Base-by-base conservation (phyloP, 106 monocot genomes). In the Phalaenopsis equestris region DNA sequence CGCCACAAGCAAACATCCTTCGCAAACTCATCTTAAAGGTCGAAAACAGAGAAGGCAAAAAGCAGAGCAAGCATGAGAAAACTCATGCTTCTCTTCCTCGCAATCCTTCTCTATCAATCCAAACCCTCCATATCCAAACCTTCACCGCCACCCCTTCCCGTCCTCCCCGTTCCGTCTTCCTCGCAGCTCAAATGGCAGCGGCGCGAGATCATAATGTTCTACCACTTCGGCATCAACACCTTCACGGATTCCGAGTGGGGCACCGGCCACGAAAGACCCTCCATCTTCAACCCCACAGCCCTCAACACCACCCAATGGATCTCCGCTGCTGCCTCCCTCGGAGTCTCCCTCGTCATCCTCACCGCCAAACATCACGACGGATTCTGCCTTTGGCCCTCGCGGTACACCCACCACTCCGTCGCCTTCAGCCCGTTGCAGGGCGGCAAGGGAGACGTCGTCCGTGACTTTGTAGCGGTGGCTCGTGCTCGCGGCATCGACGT, bases 221-320 rank as follows among this genome's bases (percentile, higher is more conserved):
- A 91, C 90, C 96, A 96, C 83, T 96, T 96, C 77, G 93, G 96
- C 49, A 72, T 93, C 84, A 96, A 96, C 91, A 96, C 96, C 36
- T 96, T 96, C 93, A 96, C 96, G 0, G 78, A 91, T 79, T 83
- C 87, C 5, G 96, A 96, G 58, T 96, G 93, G 96, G 96, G 96
- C 42, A 88, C 93, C 0, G 96, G 96, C 14, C 47, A 78, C 23
- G 96, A 91, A 79, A 82, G 73, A 74, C 90, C 93, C 7, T 19
- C 80, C 4, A 4, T 87, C 24, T 96, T 96, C 88, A 16, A 84
- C 65, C 96, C 96, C 8, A 17, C 88, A 6, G 74, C 56, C 2
- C 87, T 96, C 70, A 76, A 96, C 76, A 76, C 90, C 6, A 41
- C 12, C 41, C 96, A 96, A 81, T 96, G 96, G 96, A 72, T 93